A percentile compares a stretch with the other conserved stretches of the same genome.
These are phyloP conservation scores for Pythium pectinolyticum DNA, from an alignment of 352 stramenopile species.

Conservation along the genomic window DNA sequence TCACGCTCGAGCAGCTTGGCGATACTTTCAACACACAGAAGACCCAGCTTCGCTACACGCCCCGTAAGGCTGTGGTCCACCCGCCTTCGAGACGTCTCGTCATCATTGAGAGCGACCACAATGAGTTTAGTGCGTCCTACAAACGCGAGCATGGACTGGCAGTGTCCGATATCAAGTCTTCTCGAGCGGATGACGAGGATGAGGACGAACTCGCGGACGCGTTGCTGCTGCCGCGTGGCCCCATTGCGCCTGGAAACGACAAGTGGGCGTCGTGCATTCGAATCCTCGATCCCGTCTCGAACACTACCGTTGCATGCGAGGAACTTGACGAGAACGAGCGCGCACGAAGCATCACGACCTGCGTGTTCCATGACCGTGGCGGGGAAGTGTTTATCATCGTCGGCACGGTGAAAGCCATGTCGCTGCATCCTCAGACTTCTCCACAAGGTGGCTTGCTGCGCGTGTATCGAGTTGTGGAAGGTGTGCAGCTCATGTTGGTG, in stretches of 20 bases:
- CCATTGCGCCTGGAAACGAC: conserved; percentile 54
- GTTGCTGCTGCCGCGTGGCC: conserved; percentile 60
- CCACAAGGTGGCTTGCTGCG: conserved; percentile 75
- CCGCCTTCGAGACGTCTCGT: conserved; percentile 86
- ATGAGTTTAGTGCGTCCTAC: conserved; percentile 93
- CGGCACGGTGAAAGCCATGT: conserved; percentile 95
- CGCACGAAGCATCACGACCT: conserved; percentile 91
- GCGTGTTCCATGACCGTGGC: conserved; percentile 94
- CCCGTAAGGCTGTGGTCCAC: conserved; percentile 93
- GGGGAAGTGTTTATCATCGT: conserved; percentile 97
- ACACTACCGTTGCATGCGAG: conserved; percentile 85
- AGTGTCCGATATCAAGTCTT: conserved; percentile 56
- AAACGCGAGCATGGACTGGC: conserved; percentile 78
- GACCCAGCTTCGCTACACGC: conserved; percentile 96
- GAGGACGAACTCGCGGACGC: conserved; percentile 85
- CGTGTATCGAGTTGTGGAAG: conserved; percentile 94
- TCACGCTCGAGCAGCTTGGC: conserved; percentile 95
- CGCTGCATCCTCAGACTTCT: conserved; percentile 87
- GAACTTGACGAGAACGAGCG: conserved; percentile 94
- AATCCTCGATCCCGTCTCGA: conserved; percentile 95
- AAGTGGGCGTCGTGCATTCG: conserved; percentile 98
- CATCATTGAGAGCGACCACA: conserved; percentile 98
- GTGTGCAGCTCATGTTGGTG: conserved; percentile 92
- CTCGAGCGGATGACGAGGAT: conserved; percentile 71
- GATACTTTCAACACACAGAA: conserved; percentile 98